These are phyloP conservation scores for Hirsutella thompsonii DNA, from an alignment of 2,329 filamentous ascomycete genomes.

Conservation along the genomic window DNA sequence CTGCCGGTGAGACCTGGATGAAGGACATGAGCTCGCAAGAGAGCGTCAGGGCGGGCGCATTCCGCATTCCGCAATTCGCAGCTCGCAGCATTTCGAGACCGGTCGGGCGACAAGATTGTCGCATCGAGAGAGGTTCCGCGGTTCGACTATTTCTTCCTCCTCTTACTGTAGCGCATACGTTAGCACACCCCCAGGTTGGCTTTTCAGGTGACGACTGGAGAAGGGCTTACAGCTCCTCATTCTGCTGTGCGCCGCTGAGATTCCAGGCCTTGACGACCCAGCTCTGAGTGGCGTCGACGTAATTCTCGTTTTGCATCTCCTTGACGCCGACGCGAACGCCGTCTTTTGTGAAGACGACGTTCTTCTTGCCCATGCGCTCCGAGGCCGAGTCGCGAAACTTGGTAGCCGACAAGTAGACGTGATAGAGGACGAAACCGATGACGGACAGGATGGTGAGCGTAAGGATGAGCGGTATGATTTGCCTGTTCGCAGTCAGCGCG, in stretches of 20 bases:
- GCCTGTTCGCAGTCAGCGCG: conserved; percentile 24
- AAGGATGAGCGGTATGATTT: conserved; percentile 55
- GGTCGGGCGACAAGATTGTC: neutral
- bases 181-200: too few relatives aligned
- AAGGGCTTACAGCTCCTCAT: conserved; percentile 9
- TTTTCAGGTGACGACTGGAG: neutral
- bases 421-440: conserved; percentile 56
- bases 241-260: conserved; percentile 23
- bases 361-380: conserved; percentile 61
- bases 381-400: conserved; percentile 54
- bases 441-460: conserved; percentile 40
- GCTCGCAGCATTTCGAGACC: too few relatives aligned
- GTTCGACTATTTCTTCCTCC: conserved; percentile 1
- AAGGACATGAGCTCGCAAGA: too few relatives aligned
- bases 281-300: conserved; percentile 62
- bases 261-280: conserved; percentile 57
- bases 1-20: too few relatives aligned
- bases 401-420: conserved; percentile 55
- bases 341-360: conserved; percentile 64
- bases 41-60: too few relatives aligned
- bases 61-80: too few relatives aligned
- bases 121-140: neutral
- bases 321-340: conserved; percentile 61
- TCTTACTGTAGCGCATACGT: conserved; percentile 1
- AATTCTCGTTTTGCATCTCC: conserved; percentile 53